A percentile compares a stretch with the other conserved stretches of the same genome.
Conservation (phyloP, 75 land plant genomes). For the Selaginella moellendorffii region DNA sequence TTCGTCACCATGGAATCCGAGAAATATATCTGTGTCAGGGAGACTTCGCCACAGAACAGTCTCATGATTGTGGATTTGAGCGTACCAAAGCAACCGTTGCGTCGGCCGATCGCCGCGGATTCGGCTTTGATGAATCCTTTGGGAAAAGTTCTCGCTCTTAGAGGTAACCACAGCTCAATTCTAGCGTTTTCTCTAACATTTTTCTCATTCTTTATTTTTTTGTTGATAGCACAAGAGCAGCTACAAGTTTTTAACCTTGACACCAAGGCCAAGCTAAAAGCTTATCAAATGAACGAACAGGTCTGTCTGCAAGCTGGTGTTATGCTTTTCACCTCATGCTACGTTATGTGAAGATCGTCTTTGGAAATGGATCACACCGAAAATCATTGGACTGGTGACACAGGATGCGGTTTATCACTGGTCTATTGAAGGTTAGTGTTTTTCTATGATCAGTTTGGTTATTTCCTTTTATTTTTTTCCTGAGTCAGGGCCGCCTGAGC, state of each 20-base stretch:
- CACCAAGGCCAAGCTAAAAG: neutral
- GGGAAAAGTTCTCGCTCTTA: neutral
- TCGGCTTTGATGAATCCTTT: conserved; percentile 9
- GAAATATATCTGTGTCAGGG: conserved; percentile 7
- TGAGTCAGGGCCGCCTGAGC: neutral
- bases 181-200: neutral
- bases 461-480: neutral
- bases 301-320: neutral
- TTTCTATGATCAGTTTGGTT: neutral
- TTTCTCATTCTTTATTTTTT: neutral
- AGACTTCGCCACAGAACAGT: conserved; percentile 4
- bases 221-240: neutral
- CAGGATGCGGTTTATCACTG: conserved; percentile 6
- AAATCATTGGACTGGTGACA: neutral
- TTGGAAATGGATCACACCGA: conserved; percentile 4
- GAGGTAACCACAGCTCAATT: neutral
- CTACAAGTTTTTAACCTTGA: conserved; percentile 9
- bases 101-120: conserved; percentile 7
- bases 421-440: conserved; percentile 2
- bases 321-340: neutral
- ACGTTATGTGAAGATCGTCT: neutral
- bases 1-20: conserved; percentile 9
- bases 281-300: conserved; percentile 6
- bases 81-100: conserved; percentile 3
- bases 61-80: neutral